Evolutionary conservation across 768 basidiomycete species (phyloP), one percentile per base, ranked within the genome.

Genomic region (Termitomyces sp.): DNA sequence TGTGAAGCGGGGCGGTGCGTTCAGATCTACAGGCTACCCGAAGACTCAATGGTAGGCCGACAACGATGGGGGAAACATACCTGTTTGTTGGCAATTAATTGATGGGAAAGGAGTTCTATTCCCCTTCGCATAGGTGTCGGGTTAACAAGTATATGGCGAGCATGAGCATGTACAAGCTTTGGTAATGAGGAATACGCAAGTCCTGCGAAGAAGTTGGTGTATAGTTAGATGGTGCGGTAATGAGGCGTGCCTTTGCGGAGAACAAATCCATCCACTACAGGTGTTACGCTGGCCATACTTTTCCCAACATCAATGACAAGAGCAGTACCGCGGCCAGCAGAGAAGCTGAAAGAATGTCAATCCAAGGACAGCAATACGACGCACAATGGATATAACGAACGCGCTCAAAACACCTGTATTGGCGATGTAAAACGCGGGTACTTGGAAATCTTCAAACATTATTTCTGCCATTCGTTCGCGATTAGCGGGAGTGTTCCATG

Each of bases 251-350:
- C 96, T 83, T 96, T 97, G 65, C 95, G 81, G 44, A 99, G 83
- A 43, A 98, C 97, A 66, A 98, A 99, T 4, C 97, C 97, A 64
- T 99, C 97, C 4, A 95, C 93, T 20, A 99, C 90, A 5, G 97
- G 97, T 1, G 93, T 94, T 14, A 96, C 92, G 64, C 92, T 96
- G 14, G 90, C 89, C 69, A 87, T 85, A 13, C 89, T 82, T 61
- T 93, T 88, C 5, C 97, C 97, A 47, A 98, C 83, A 65, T 99
- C 97, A 42, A 99, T 85, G 2, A 99, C 92, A 47, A 98, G 79
- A 2, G 97, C 95, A n/a, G 97, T 94, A 2, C 94, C 95, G 68
- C 93, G 95, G 29, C 97, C 97, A 53, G 95, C 90, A 16, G 96
- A 92, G 70, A 99, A 99, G 3, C 95, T 98, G 44, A 46, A 46